These are phyloP conservation scores for Vitis hybrid DNA, from an alignment of 177 flowering plant species.

Conservation along the genomic window DNA sequence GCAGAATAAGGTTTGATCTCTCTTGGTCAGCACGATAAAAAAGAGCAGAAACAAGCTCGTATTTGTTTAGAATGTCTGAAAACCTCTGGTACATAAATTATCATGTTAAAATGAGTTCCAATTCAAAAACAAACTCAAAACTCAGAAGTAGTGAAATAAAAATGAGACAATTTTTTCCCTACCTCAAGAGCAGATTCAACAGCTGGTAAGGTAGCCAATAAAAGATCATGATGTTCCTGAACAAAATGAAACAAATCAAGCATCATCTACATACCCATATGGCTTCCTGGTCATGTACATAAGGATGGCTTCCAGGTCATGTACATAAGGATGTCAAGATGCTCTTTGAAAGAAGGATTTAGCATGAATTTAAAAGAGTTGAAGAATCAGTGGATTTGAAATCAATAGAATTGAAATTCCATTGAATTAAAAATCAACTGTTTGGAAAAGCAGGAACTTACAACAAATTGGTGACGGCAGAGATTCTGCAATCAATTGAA, in stretches of 20 bases:
- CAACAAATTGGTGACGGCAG: too few relatives aligned
- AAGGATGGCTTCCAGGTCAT: not conserved
- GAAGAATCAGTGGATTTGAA: too few relatives aligned
- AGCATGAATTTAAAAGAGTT: too few relatives aligned
- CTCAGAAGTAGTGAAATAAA: slow-evolving; percentile 1
- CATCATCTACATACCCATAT: slow-evolving; percentile 5
- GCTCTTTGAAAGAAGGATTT: too few relatives aligned
- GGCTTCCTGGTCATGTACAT: not conserved
- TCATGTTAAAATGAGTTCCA: slow-evolving; percentile 11
- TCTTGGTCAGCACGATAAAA: slow-evolving; percentile 84
- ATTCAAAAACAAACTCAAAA: slow-evolving; percentile 2
- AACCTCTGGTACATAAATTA: slow-evolving; percentile 60
- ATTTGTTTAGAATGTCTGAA: slow-evolving; percentile 58
- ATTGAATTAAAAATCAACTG: too few relatives aligned
- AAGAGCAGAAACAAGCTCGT: slow-evolving; percentile 70
- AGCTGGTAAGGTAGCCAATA: slow-evolving; percentile 75
- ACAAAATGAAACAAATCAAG: slow-evolving; percentile 16
- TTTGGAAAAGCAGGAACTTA: too few relatives aligned
- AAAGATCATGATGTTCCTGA: slow-evolving; percentile 95
- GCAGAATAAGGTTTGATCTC: slow-evolving; percentile 66
- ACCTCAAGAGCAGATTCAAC: slow-evolving; percentile 87
- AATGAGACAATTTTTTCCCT: slow-evolving; percentile 9
- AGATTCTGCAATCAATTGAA: too few relatives aligned
- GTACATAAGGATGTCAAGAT: too few relatives aligned
- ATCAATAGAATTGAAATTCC: too few relatives aligned